Percentiles rank a stretch among this genome's conserved stretches.
phyloP scores from a whole-genome alignment of 2,329 filamentous ascomycete genomes.

The Sphaerulina populicola region DNA sequence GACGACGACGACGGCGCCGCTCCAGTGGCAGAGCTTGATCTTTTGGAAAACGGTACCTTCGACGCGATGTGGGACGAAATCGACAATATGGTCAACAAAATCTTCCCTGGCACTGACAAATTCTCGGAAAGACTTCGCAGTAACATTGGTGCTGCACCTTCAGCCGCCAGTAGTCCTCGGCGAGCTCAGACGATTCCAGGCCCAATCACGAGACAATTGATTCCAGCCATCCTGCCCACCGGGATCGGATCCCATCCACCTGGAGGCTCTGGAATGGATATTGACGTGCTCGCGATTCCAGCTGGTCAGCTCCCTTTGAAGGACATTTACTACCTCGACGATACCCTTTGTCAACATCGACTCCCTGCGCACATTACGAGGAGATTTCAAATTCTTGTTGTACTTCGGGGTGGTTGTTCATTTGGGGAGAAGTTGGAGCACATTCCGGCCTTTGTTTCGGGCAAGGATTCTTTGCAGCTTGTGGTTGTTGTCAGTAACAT shows the following conservation, averaged over 20 bases:
- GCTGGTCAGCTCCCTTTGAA: constrained; percentile 39
- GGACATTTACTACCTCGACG: constrained; percentile 58
- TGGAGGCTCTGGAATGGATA: constrained; percentile 36
- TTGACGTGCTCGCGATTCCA: constrained; percentile 24
- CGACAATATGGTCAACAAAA: constrained; percentile 29
- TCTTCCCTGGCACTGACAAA: constrained; percentile 11
- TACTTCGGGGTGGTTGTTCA: constrained; percentile 73
- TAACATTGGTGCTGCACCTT: too few relatives aligned
- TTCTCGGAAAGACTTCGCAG: constrained; percentile 13
- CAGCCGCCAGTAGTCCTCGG: too few relatives aligned
- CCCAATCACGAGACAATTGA: constrained; percentile 31
- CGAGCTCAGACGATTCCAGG: background rate
- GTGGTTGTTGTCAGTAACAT: constrained; percentile 67
- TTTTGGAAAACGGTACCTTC: constrained; percentile 29
- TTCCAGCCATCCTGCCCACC: constrained; percentile 48
- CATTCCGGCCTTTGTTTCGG: constrained; percentile 63
- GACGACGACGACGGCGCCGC: background rate
- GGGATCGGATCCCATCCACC: constrained; percentile 61
- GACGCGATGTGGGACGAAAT: constrained; percentile 45
- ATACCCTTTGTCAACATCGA: constrained; percentile 53
- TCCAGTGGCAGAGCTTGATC: constrained; percentile 10
- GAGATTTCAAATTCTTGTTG: constrained; percentile 66
- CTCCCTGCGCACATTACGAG: constrained; percentile 47
- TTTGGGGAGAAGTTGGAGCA: constrained; percentile 77
- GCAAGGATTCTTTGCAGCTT: constrained; percentile 55